phyloP scores from a whole-genome alignment of 2,329 filamentous ascomycete species.

The Lasiodiplodia sp. region DNA sequence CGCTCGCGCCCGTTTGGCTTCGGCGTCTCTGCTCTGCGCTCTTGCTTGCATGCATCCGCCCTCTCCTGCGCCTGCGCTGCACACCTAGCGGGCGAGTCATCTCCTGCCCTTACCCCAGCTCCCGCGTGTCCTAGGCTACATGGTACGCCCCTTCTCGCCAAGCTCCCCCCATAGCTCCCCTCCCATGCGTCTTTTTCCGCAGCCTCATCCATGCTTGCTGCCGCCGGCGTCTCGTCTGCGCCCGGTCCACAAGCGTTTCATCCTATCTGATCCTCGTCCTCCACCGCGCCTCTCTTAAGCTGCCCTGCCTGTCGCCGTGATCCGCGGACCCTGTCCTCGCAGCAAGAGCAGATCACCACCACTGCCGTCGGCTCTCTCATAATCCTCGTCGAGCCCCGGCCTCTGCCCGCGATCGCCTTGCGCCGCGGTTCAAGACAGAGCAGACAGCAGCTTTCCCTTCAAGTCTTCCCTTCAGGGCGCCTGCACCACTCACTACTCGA shows the following conservation, averaged over 20 bases:
- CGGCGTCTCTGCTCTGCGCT: slow-evolving; percentile 33
- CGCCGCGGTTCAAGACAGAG: slow-evolving; percentile 21
- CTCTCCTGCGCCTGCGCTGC: slow-evolving; percentile 45
- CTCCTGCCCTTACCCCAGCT: slow-evolving; percentile 47
- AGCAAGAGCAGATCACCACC: slow-evolving; percentile 20
- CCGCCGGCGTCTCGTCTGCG: slow-evolving; percentile 30
- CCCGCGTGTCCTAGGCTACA: slow-evolving; percentile 47
- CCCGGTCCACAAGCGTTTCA: slow-evolving; percentile 31
- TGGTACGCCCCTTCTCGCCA: slow-evolving; percentile 49
- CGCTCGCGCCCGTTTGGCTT: slow-evolving; percentile 44
- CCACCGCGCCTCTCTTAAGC: slow-evolving; percentile 31
- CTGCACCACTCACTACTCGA: slow-evolving; percentile 14
- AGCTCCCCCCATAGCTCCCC: slow-evolving; percentile 34
- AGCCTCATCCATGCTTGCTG: slow-evolving; percentile 32
- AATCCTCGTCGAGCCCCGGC: slow-evolving; percentile 30
- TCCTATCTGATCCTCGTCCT: slow-evolving; percentile 27
- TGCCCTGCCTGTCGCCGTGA: slow-evolving; percentile 34
- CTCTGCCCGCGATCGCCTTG: slow-evolving; percentile 13
- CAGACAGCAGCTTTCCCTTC: slow-evolving; percentile 17
- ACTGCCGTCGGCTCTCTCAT: slow-evolving; percentile 27
- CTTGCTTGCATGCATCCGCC: slow-evolving; percentile 42
- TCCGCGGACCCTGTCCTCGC: slow-evolving; percentile 31
- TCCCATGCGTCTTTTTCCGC: slow-evolving; percentile 34
- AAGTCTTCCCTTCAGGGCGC: slow-evolving; percentile 14
- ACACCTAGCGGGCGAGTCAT: slow-evolving; percentile 36